A percentile compares a stretch with the other conserved stretches of the same genome.
These are phyloP conservation scores for Wickerhamiella azymoides DNA, from an alignment of 805 yeast species.

Conservation along the genomic window DNA sequence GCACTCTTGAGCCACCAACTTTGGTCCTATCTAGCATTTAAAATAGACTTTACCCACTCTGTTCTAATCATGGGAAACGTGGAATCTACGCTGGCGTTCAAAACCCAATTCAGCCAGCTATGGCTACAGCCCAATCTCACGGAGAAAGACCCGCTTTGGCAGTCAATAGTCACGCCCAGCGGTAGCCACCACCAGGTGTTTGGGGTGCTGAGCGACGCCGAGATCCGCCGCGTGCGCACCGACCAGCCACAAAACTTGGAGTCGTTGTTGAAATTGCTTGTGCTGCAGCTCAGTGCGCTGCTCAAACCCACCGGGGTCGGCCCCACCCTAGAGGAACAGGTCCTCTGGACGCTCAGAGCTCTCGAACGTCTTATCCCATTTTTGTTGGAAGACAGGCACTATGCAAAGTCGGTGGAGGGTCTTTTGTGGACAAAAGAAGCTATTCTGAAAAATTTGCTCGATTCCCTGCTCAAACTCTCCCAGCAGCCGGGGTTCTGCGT, in stretches of 20 bases:
- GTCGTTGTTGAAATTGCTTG: constrained; percentile 33
- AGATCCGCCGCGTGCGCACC: constrained; percentile 46
- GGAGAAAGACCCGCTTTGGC: constrained; percentile 25
- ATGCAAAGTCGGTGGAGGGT: constrained; percentile 1
- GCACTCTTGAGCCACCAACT: neutral
- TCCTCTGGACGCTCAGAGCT: constrained; percentile 49
- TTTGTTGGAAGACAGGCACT: constrained; percentile 39
- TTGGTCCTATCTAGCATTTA: no score
- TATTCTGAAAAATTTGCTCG: constrained; percentile 24
- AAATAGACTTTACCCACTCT: neutral
- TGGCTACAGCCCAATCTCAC: constrained; percentile 23
- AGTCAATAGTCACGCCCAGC: constrained; percentile 36
- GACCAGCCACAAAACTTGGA: constrained; percentile 45
- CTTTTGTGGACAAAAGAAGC: neutral
- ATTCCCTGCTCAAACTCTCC: constrained; percentile 32
- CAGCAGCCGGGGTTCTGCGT: constrained; percentile 47
- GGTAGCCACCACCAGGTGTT: constrained; percentile 42
- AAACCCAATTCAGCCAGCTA: constrained; percentile 45
- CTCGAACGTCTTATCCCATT: constrained; percentile 55
- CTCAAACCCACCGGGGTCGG: constrained; percentile 21
- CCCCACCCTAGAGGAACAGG: constrained; percentile 23
- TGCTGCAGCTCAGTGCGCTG: constrained; percentile 26
- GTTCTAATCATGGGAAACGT: constrained; percentile 45
- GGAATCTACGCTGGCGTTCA: constrained; percentile 52
- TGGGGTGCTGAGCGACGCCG: constrained; percentile 40